These are phyloP conservation scores for Botrytis porri DNA, from an alignment of 2,329 filamentous ascomycete species.

Conservation along the genomic window DNA sequence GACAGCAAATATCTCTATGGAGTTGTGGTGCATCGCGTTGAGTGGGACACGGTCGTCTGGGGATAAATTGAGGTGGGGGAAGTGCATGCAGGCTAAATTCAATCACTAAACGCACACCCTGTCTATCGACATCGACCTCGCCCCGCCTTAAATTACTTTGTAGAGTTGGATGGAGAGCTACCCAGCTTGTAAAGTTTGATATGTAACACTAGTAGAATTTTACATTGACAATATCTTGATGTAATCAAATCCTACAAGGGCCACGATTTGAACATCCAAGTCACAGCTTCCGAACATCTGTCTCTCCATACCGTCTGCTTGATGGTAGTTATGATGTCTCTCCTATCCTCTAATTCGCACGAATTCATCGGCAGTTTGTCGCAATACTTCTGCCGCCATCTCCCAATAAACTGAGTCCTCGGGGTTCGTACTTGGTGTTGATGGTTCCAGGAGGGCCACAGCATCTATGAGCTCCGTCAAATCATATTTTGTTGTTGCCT, in stretches of 20 bases:
- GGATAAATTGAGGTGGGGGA: not conserved
- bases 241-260: not conserved
- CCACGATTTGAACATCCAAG: not conserved
- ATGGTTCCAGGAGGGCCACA: not conserved
- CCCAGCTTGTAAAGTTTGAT: not conserved
- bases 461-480: not conserved
- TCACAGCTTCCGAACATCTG: not conserved
- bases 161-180: not conserved
- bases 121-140: not conserved
- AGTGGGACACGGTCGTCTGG: not conserved
- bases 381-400: not conserved
- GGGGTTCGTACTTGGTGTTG: not conserved
- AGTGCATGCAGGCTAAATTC: constrained; percentile 1
- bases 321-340: not conserved
- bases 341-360: not conserved
- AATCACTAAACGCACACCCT: not conserved
- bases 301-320: not conserved
- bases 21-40: not conserved
- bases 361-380: not conserved
- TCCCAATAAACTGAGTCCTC: not conserved
- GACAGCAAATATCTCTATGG: not conserved
- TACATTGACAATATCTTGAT: not conserved
- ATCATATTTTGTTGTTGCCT: not conserved
- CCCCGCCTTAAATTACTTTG: not conserved
- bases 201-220: not conserved